Conservation (phyloP, 345 rosid species). For the Nephelium lappaceum region DNA sequence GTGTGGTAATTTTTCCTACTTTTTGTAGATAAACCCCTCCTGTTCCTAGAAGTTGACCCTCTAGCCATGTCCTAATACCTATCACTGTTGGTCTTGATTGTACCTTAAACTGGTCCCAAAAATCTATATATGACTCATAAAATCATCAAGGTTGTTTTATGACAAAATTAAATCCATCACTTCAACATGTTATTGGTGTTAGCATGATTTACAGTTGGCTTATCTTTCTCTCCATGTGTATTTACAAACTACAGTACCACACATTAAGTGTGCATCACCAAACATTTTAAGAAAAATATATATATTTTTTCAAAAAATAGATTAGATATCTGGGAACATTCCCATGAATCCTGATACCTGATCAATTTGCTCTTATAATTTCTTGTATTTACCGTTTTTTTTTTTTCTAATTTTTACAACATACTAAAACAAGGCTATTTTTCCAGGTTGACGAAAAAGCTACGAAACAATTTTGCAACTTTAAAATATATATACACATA, state of each 20-base stretch:
- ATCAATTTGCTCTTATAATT: background rate
- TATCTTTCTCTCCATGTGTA: background rate
- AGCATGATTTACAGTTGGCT: background rate
- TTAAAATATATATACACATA: no score
- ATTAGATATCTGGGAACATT: background rate
- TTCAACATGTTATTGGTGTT: background rate
- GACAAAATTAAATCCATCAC: background rate
- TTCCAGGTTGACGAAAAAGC: no score
- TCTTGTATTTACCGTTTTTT: background rate
- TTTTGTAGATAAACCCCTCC: no score
- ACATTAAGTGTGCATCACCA: constrained; percentile 9
- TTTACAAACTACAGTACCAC: background rate
- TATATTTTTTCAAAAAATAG: background rate
- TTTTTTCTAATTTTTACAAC: background rate
- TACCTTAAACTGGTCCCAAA: no score
- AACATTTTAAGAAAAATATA: background rate
- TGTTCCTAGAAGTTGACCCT: no score
- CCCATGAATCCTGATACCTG: constrained; percentile 3
- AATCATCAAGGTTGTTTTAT: no score
- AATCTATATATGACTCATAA: no score
- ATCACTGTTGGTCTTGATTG: no score
- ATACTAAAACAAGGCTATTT: background rate
- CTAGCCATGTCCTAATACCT: no score
- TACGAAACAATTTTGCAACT: no score
- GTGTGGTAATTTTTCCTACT: no score